Conservation (phyloP, 2,329 filamentous ascomycete genomes). For the Paraphaeosphaeria minitans region DNA sequence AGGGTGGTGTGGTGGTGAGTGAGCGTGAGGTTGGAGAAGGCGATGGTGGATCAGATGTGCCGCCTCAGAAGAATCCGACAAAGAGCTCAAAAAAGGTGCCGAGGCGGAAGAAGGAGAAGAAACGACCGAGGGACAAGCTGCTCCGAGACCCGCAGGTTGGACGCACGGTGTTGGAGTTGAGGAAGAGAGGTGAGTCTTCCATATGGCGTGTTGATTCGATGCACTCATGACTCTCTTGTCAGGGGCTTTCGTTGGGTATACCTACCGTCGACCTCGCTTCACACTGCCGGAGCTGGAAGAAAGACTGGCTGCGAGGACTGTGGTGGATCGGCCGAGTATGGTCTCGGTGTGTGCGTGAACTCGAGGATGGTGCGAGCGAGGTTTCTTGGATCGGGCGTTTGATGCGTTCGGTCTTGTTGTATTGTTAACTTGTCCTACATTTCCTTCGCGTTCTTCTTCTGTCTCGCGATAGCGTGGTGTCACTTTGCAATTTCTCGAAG, state of each 20-base stretch:
- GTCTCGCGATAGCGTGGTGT: no score
- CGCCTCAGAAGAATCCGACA: conserved; percentile 11
- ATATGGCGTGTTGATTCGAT: not conserved
- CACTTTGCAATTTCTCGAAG: no score
- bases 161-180: conserved; percentile 72
- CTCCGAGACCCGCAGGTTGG: conserved; percentile 74
- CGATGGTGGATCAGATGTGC: not conserved
- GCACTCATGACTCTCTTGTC: not conserved
- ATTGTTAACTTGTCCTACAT: not conserved
- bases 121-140: conserved; percentile 82
- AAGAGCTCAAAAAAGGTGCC: conserved; percentile 28
- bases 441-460: not conserved
- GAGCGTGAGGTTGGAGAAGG: not conserved
- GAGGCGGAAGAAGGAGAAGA: conserved; percentile 69
- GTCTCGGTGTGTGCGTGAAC: conserved; percentile 15
- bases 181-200: conserved; percentile 63
- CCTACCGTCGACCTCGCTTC: conserved; percentile 66
- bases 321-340: conserved; percentile 8
- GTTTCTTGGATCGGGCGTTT: not conserved
- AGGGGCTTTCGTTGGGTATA: conserved; percentile 85
- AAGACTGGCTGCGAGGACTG: conserved; percentile 14
- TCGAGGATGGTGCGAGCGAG: not conserved
- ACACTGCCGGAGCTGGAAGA: conserved; percentile 37
- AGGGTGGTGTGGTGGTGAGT: not conserved
- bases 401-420: not conserved